Evolutionary conservation across 2,329 filamentous ascomycete genomes (phyloP).

Genomic region (Venturia asperata): DNA sequence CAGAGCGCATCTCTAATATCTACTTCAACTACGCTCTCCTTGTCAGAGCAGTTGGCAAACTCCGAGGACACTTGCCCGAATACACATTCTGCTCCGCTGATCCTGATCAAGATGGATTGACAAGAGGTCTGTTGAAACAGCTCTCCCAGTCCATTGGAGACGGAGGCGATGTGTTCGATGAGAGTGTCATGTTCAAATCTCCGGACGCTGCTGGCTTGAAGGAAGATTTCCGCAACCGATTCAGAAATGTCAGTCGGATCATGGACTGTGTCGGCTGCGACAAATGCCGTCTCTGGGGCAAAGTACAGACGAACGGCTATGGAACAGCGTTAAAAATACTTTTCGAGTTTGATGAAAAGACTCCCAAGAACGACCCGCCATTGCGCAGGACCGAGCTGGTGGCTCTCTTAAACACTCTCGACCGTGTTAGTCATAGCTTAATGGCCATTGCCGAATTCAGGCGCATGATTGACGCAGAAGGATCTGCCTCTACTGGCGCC

Average conservation of each 20-base stretch:
- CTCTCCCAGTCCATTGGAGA: slow-evolving; percentile 65
- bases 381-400: slow-evolving; percentile 88
- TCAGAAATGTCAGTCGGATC: slow-evolving; percentile 89
- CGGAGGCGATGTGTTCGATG: slow-evolving; percentile 76
- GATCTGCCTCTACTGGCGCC: slow-evolving; percentile 21
- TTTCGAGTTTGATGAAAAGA: slow-evolving; percentile 77
- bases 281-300: slow-evolving; percentile 97
- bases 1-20: slow-evolving; percentile 90
- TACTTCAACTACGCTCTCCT: slow-evolving; percentile 99
- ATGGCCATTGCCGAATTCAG: slow-evolving; percentile 67
- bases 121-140: slow-evolving; percentile 72
- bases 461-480: slow-evolving; percentile 40
- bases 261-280: slow-evolving; percentile 99
- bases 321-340: slow-evolving; percentile 91
- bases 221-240: slow-evolving; percentile 94
- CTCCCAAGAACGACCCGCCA: slow-evolving; percentile 56
- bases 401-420: slow-evolving; percentile 88
- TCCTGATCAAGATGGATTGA: slow-evolving; percentile 65
- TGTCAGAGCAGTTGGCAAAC: slow-evolving; percentile 82
- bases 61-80: slow-evolving; percentile 69
- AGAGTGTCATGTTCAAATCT: slow-evolving; percentile 85
- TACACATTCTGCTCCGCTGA: slow-evolving; percentile 95
- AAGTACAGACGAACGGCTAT: slow-evolving; percentile 90
- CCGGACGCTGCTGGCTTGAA: slow-evolving; percentile 64
- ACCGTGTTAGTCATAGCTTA: slow-evolving; percentile 75